Base-by-base conservation (phyloP, 176 grass and related monocot species). In the Ensete glaucum region DNA sequence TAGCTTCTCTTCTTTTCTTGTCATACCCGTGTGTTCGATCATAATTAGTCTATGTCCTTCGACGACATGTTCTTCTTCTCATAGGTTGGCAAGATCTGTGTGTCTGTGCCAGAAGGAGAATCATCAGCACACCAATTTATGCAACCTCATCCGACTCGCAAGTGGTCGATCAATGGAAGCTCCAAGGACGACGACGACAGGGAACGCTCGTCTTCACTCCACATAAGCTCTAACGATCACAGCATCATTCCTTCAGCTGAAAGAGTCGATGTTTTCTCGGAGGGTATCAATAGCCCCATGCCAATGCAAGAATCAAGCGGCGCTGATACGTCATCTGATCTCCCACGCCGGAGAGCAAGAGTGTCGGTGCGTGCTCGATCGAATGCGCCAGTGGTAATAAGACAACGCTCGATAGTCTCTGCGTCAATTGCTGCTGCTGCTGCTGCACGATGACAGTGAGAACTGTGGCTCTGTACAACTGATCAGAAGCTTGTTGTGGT, bases 361-460 rank as follows among this genome's bases (percentile, higher is more conserved):
- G 77, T 79, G 11, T 79, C 77, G 0, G 77, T 79, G 5, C 77
- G 77, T 25, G 77, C 77, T 58, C 64, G 77, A 70, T 79, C 77
- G 1, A 65, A 79, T 25, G 77, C 77, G 10, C 53, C 77, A 5
- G 70, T 70, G 77, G 77, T 79, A 68, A 43, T 79, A 68, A 43
- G 6, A 6, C 34, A 43, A 43, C 34, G 34, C 3, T 43, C 34
- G 0, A 4, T 43, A 43, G 34, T 43, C 5, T 43, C 34, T 6
- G 34, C 34, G 6, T 43, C 34, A 43, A 43, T 43, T 43, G 34
- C 34, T 43, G 34, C 34, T 43, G 29, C 29, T 29, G 0, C 29
- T 29, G 34, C 34, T 43, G 34, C 34, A 43, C 34, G 34, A 43
- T 43, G 4, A 43, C 34, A 43, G 34, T 43, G 34, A 43, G 4